Base-by-base conservation (phyloP, 169 alveolate species). In the Plasmodium adleri region DNA sequence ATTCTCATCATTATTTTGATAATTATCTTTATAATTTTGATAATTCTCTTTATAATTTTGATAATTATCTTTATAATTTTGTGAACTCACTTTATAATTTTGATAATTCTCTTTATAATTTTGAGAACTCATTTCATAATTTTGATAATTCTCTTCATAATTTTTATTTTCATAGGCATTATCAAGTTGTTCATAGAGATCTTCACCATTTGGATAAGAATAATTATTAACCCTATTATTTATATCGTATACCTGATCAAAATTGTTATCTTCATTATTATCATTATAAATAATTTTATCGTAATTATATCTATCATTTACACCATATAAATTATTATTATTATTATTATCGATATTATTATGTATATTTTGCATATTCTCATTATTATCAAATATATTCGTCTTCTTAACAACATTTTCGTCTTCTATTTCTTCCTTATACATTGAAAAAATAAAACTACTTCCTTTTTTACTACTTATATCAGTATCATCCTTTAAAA, bases 291-390 rank as follows among this genome's bases (percentile, higher is more conserved):
- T 22, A 5, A 20, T 9, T 22, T 63, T 63, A 26, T 9, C 17
- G 9, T 24, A 15, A 3, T 10, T 64, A 64, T 6, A 5, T 56
- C n/a, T 56, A 56, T 56, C 9, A 56, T 56, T 15, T 12, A 56
- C 8, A 56, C 26, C 75, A 63, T 63, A 62, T 62, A 17, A 43
- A 74, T 45, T 26, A 1, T 47, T 47, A 7, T 17, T 17, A 32
- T 74, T 32, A 20, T 80, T 59, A 47, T 80, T 62, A 39, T 50
- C 45, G 45, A 80, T 67, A 45, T 24, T 13, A n/a, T 80, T 80
- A 66, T 56, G 45, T 22, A 58, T n/a, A 32, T 49, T 54, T n/a
- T 80, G 32, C 49, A 80, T 66, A 54, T 17, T 28, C 22, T 43
- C 72, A 32, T 54, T 56, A 32, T 67, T 52, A 4, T 47, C 54